A percentile compares a stretch with the other conserved stretches of the same genome.
Evolutionary conservation across 768 basidiomycete genomes (phyloP).

Genomic region (Podaxis mareebaensis): DNA sequence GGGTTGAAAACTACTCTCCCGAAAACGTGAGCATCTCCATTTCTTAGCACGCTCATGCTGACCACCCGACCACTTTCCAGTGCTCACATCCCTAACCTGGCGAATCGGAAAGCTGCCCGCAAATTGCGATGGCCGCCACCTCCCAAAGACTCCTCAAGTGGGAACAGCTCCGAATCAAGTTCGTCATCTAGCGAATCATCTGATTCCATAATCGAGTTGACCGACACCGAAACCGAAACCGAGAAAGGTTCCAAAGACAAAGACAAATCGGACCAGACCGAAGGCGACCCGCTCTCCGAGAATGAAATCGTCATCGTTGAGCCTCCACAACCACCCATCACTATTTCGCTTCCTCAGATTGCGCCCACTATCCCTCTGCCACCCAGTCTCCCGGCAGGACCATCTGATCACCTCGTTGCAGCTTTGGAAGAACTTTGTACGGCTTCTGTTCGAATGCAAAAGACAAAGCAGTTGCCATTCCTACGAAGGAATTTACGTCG

Average conservation of each 20-base stretch:
- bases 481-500: constrained; percentile 15
- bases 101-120: constrained; percentile 9
- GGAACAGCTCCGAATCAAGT: not conserved
- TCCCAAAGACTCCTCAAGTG: not conserved
- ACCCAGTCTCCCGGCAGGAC: not conserved
- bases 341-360: constrained; percentile 22
- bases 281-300: constrained; percentile 7
- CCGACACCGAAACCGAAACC: not conserved
- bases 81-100: not conserved
- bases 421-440: constrained; percentile 13
- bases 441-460: constrained; percentile 12
- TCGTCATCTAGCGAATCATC: constrained; percentile 9
- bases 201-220: constrained; percentile 4
- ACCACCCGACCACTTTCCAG: not conserved
- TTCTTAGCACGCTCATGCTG: not conserved
- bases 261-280: not conserved
- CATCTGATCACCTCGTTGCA: constrained; percentile 2
- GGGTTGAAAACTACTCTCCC: not conserved
- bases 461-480: constrained; percentile 18
- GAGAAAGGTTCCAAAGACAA: constrained; percentile 10
- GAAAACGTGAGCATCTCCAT: not conserved
- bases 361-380: not conserved
- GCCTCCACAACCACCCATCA: constrained; percentile 20
- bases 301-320: constrained; percentile 17
- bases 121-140: constrained; percentile 5